Conservation (phyloP, 2,329 filamentous ascomycete species). For the Phialophora expanda region DNA sequence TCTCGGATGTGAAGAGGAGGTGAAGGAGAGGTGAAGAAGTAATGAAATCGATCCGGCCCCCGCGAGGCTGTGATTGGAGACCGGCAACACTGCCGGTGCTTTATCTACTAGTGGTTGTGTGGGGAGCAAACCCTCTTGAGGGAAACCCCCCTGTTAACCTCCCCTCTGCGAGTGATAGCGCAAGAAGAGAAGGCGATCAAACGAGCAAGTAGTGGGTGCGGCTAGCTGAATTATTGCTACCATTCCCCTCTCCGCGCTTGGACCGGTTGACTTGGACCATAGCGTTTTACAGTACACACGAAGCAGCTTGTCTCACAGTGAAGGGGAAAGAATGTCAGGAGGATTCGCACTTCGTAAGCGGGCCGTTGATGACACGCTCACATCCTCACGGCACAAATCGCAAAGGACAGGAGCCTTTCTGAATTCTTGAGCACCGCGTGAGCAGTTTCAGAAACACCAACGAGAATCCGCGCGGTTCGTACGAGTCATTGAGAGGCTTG, state of each 20-base stretch:
- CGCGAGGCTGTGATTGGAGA: conserved; percentile 4
- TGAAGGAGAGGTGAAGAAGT: not conserved
- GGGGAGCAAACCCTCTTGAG: not conserved
- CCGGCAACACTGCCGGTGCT: not conserved
- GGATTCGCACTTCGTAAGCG: not conserved
- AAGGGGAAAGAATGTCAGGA: conserved; percentile 1
- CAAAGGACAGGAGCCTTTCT: conserved; percentile 6
- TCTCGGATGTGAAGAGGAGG: not conserved
- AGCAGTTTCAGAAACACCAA: conserved; percentile 1
- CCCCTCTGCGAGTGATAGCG: not conserved
- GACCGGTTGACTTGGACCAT: not conserved
- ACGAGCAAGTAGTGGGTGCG: not conserved
- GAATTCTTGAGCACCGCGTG: conserved; percentile 2
- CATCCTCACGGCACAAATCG: conserved; percentile 13
- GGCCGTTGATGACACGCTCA: not conserved
- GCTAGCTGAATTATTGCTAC: not conserved
- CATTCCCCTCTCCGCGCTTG: conserved; percentile 6
- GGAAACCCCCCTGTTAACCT: not conserved
- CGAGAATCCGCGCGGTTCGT: conserved; percentile 1
- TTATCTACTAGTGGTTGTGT: not conserved
- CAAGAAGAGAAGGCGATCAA: not conserved
- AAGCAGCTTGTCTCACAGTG: conserved; percentile 16
- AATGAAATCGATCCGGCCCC: not conserved
- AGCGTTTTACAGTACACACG: not conserved
- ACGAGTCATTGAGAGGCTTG: conserved; percentile 11